These are phyloP conservation scores for Tetrahymena elliotti DNA, from an alignment of 73 alveolate genomes.

Conservation along the genomic window DNA sequence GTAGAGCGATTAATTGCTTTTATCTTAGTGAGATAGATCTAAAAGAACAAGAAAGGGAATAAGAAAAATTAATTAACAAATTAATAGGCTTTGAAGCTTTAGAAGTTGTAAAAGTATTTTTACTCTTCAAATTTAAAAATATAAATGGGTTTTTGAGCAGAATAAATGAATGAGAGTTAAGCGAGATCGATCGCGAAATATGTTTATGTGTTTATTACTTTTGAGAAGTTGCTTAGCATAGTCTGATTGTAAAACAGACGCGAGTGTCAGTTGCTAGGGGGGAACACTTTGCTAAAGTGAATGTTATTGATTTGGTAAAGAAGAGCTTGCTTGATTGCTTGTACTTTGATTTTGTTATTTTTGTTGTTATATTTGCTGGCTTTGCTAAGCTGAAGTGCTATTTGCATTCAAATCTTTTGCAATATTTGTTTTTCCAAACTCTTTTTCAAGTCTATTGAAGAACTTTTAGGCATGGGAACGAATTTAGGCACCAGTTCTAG, in stretches of 20 bases:
- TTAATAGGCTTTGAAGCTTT: background rate
- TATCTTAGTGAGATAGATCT: background rate
- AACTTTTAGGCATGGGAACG: slow-evolving; percentile 75
- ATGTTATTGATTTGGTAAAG: background rate
- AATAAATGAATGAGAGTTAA: background rate
- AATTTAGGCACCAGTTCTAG: slow-evolving; percentile 66
- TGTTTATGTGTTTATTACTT: too few relatives aligned
- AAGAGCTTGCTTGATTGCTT: background rate
- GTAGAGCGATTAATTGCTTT: background rate
- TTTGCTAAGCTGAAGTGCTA: background rate
- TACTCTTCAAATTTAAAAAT: background rate
- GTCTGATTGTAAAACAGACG: background rate
- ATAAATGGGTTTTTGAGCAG: background rate
- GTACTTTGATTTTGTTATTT: background rate
- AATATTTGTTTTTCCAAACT: background rate
- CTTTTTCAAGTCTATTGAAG: slow-evolving; percentile 59
- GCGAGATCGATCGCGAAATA: too few relatives aligned
- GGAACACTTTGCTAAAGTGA: background rate
- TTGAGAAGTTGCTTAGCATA: background rate
- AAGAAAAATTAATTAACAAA: background rate
- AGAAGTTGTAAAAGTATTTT: background rate
- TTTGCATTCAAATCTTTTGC: background rate
- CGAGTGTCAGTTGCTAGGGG: background rate
- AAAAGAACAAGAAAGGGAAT: background rate
- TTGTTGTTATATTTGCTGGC: background rate